Base-by-base conservation (phyloP, 495 filamentous ascomycete species). In the Penicillium pulvis region DNA sequence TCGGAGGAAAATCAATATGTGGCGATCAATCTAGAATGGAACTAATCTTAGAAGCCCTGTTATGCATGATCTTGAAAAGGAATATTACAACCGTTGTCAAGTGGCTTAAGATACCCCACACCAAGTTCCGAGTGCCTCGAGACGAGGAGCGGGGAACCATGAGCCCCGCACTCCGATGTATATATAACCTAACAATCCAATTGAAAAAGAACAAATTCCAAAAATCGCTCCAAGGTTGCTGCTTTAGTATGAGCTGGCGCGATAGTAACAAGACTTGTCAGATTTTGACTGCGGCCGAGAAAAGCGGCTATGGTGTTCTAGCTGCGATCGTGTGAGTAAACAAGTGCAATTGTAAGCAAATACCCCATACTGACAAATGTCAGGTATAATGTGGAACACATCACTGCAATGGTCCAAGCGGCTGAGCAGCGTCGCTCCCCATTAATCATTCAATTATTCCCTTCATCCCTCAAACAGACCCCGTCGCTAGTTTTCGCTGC, bases 371-470 rank as follows among this genome's bases (percentile, higher is more conserved):
- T 50, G 19, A 54, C 42, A 17, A 19, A 19, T 20, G 12, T 35
- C 39, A 63, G 71, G 42, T 92, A 92, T 76, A 91, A 91, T 77
- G 81, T 89, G 68, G 87, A 90, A 73, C 82, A 83, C 63, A 85
- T 91, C 72, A 82, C 88, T 55, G 89, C 86, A 20, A 80, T 83
- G 5, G 83, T 91, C 58, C 79, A 74, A 55, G 89, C 88, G 4
- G 89, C 88, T 48, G 87, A 90, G 68, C 77, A 79, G 11, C 83
- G 85, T 33, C 70, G 72, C 28, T 88, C 86, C 0, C 89, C 89
- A 0, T 79, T 86, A 58, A 88, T 89, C 78, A 80, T 92, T 54
- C 83, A 89, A 43, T 82, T 92, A 65, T 91, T 92, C 71, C 89
- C 89, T 49, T 92, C 87, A 81, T 83, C 88, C 1, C 69, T 87